A percentile compares a stretch with the other conserved stretches of the same genome.
Conservation (phyloP, 2,329 filamentous ascomycete genomes). For the Hortaea werneckii region DNA sequence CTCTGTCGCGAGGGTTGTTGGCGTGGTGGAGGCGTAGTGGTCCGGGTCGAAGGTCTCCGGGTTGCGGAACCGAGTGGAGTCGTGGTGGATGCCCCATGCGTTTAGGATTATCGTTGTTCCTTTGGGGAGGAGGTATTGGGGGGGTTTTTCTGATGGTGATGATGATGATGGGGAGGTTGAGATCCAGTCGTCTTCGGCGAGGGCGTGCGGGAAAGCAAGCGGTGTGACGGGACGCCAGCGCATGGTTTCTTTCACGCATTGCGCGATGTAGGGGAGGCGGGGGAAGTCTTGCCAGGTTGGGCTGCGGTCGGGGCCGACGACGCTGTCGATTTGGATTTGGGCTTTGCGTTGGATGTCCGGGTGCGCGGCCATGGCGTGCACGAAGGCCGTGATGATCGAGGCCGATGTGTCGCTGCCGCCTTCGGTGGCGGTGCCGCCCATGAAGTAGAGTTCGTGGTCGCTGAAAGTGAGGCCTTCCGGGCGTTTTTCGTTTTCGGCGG, state of each 20-base stretch:
- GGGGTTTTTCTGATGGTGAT: not conserved
- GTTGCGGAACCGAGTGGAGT: constrained; percentile 19
- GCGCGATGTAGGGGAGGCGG: constrained; percentile 23
- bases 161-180: too few relatives aligned
- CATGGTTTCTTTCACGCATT: constrained; percentile 26
- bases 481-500: constrained; percentile 15
- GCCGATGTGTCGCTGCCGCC: constrained; percentile 30
- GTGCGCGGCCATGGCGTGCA: constrained; percentile 22
- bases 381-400: constrained; percentile 13
- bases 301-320: constrained; percentile 19
- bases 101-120: constrained; percentile 27
- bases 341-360: constrained; percentile 23
- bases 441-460: constrained; percentile 29
- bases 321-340: constrained; percentile 23
- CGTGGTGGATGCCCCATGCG: constrained; percentile 31
- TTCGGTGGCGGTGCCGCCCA: constrained; percentile 26
- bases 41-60: constrained; percentile 28
- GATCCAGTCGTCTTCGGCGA: constrained; percentile 17
- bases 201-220: constrained; percentile 27
- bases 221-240: constrained; percentile 25
- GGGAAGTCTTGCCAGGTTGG: constrained; percentile 21
- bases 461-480: constrained; percentile 13
- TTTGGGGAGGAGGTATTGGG: constrained; percentile 29
- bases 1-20: constrained; percentile 22
- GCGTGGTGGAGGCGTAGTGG: constrained; percentile 22